Conservation (phyloP, 225 moss, liverwort and hornwort species). For the Marchantia polymorpha region DNA sequence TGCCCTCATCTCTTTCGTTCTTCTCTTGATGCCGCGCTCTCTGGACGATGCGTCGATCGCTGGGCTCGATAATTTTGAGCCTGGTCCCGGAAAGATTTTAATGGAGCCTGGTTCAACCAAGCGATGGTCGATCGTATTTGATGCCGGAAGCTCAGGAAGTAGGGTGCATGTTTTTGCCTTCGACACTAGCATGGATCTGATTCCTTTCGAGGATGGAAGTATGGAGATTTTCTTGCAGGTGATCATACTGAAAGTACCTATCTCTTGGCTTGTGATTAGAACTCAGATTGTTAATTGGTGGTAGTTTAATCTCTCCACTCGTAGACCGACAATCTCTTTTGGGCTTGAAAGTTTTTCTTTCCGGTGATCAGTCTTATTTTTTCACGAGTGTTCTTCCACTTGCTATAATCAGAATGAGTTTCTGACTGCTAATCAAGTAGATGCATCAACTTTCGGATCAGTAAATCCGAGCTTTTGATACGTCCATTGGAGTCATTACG, state of each 20-base stretch:
- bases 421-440: too few relatives aligned
- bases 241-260: neutral
- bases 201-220: conserved; percentile 65
- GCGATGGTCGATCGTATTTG: conserved; percentile 85
- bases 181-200: conserved; percentile 65
- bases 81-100: conserved; percentile 27
- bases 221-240: conserved; percentile 50
- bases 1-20: conserved; percentile 70
- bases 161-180: conserved; percentile 92
- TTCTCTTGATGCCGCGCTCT: conserved; percentile 81
- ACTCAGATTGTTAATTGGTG: neutral
- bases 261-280: neutral
- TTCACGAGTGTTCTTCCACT: too few relatives aligned
- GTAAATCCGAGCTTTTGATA: too few relatives aligned
- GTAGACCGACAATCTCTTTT: too few relatives aligned
- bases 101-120: conserved; percentile 28
- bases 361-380: too few relatives aligned
- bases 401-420: too few relatives aligned
- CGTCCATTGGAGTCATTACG: too few relatives aligned
- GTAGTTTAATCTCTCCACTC: neutral
- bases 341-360: too few relatives aligned
- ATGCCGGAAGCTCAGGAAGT: conserved; percentile 97
- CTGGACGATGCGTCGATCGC: conserved; percentile 39
- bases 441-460: too few relatives aligned
- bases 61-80: conserved; percentile 36